Percentiles rank a stretch among this genome's conserved stretches.
phyloP scores from a whole-genome alignment of 345 rosid genomes.

The Populus tremula region DNA sequence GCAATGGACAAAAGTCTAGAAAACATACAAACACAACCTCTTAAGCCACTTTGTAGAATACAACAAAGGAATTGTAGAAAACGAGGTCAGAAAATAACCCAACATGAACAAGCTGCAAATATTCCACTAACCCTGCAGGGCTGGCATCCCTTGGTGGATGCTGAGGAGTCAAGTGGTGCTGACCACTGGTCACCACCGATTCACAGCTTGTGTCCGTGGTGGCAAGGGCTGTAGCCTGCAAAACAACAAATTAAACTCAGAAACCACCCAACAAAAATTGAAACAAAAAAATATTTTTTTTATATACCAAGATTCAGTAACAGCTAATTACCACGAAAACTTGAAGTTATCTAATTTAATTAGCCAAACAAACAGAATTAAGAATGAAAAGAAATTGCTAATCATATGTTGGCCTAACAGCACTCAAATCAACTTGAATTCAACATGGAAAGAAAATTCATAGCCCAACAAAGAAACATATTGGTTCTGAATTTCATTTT shows the following conservation, averaged over 20 bases:
- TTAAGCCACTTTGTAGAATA: not conserved
- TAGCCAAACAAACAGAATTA: not conserved
- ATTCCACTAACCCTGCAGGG: conserved; percentile 93
- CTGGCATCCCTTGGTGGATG: conserved; percentile 99
- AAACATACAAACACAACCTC: conserved; percentile 21
- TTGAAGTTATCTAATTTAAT: not conserved
- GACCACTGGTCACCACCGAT: conserved; percentile 98
- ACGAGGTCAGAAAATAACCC: conserved; percentile 35
- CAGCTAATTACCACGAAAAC: not conserved
- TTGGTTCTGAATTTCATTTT: not conserved
- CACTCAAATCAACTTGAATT: not conserved
- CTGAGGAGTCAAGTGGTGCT: conserved; percentile 89
- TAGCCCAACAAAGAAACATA: not conserved
- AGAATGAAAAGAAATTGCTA: not conserved
- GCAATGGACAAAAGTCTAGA: conserved; percentile 96
- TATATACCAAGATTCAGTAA: not conserved
- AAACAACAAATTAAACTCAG: conserved; percentile 14
- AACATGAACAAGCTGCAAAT: conserved; percentile 13
- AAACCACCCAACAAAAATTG: not conserved
- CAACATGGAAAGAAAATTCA: not conserved
- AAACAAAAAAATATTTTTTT: not conserved
- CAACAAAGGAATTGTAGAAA: conserved; percentile 9
- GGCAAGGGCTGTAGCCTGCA: conserved; percentile 73
- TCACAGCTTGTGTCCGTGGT: conserved; percentile 97
- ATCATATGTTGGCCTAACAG: not conserved